Evolutionary conservation across 192 early-diverging fungal species (phyloP).

Genomic region (Dispira simplex): DNA sequence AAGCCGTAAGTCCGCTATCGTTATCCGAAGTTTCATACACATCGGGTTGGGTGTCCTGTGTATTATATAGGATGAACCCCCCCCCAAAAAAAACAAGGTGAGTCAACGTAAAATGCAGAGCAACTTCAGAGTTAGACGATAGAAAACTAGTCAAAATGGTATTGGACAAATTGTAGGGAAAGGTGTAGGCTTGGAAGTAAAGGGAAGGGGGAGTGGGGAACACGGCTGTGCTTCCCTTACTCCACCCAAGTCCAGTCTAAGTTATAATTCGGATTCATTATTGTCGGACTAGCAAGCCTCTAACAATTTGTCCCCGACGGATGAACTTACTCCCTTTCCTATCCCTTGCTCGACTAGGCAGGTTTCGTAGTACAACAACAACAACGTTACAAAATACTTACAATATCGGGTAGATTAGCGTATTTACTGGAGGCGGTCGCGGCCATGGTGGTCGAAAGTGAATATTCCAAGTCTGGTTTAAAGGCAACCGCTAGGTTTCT

Average conservation of each 20-base stretch:
- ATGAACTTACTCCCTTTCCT: not conserved
- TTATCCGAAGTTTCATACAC: conserved; percentile 60
- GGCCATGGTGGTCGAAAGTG: conserved; percentile 14
- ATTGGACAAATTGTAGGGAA: not conserved
- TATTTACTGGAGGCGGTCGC: conserved; percentile 41
- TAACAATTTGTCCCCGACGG: not conserved
- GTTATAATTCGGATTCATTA: no score
- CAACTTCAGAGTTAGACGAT: not conserved
- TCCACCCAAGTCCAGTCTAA: no score
- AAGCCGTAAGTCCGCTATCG: not conserved
- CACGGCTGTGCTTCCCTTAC: no score
- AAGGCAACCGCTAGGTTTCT: not conserved
- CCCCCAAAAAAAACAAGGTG: not conserved
- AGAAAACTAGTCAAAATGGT: not conserved
- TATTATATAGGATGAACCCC: not conserved
- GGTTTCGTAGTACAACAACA: not conserved
- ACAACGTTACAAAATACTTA: conserved; percentile 14
- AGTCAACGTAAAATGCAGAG: not conserved
- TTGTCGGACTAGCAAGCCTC: not conserved
- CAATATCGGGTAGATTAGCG: conserved; percentile 65
- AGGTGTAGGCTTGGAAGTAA: not conserved
- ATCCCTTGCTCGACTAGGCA: not conserved
- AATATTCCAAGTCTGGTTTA: not conserved
- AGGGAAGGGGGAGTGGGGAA: not conserved
- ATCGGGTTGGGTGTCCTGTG: conserved; percentile 58